phyloP scores from a whole-genome alignment of 768 basidiomycete species.

The Coprinopsis strossmayeri region DNA sequence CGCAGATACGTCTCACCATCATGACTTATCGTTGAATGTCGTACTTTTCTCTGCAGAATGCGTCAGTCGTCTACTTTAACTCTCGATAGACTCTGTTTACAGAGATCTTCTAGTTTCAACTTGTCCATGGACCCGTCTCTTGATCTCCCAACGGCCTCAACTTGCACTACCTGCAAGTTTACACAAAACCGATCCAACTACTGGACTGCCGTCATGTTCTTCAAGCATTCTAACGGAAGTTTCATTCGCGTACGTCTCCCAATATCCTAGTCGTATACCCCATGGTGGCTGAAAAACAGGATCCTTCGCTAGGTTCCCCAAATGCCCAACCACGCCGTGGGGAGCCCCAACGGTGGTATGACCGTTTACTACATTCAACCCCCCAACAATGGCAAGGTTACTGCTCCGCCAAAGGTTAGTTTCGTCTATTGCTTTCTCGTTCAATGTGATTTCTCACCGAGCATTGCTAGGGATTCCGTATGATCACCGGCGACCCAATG shows the following conservation, averaged over 20 bases:
- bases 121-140: slow-evolving; percentile 7
- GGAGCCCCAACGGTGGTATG: slow-evolving; percentile 6
- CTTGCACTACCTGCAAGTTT: slow-evolving; percentile 9
- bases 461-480: slow-evolving; percentile 1
- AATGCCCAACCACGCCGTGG: slow-evolving; percentile 7
- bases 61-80: not conserved
- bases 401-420: slow-evolving; percentile 9
- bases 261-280: not conserved
- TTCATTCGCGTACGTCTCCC: slow-evolving; percentile 6
- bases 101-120: not conserved
- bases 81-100: not conserved
- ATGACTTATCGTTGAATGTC: not conserved
- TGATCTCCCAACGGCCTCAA: slow-evolving; percentile 2
- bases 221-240: slow-evolving; percentile 8
- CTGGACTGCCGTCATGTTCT: slow-evolving; percentile 10
- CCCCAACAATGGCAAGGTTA: slow-evolving; percentile 4
- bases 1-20: not conserved
- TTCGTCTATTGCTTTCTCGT: not conserved
- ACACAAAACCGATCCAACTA: slow-evolving; percentile 10
- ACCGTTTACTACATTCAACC: slow-evolving; percentile 8
- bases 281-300: too few relatives aligned
- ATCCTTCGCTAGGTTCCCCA: slow-evolving; percentile 4
- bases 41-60: slow-evolving; percentile 1
- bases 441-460: not conserved
- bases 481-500: slow-evolving; percentile 9